Conservation (phyloP, 1,139 yeast species). For the Zhuliangozyma blackwelliae region DNA sequence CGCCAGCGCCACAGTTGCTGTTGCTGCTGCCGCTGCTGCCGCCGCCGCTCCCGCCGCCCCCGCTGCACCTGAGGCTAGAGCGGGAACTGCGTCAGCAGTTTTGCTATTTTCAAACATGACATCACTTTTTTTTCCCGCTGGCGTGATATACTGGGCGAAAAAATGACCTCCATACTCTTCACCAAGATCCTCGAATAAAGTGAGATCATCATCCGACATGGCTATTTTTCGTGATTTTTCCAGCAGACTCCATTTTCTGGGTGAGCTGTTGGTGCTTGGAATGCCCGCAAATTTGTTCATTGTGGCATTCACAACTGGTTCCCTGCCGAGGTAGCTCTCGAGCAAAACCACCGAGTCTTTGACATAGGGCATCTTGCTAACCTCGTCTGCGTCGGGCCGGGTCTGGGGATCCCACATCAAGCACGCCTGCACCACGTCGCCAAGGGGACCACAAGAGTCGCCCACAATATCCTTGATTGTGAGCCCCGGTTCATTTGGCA, state of each 20-base stretch:
- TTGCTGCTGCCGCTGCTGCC: slow-evolving; percentile 3
- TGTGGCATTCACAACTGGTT: slow-evolving; percentile 1
- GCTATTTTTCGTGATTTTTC: slow-evolving; percentile 6
- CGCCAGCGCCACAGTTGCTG: slow-evolving; percentile 2
- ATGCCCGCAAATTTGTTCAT: no score
- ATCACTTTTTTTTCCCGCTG: slow-evolving; percentile 1
- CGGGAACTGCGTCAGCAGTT: no score
- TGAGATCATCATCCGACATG: slow-evolving; percentile 4
- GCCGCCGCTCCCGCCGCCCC: slow-evolving; percentile 1
- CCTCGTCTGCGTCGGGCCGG: slow-evolving; percentile 44
- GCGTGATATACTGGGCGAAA: slow-evolving; percentile 5
- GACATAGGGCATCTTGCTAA: slow-evolving; percentile 53
- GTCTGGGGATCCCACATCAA: slow-evolving; percentile 61
- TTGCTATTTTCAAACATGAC: no score
- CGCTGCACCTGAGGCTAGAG: background rate
- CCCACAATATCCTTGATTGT: slow-evolving; percentile 25
- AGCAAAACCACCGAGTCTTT: slow-evolving; percentile 24
- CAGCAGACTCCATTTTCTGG: background rate
- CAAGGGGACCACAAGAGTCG: slow-evolving; percentile 21
- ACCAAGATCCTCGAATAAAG: slow-evolving; percentile 19
- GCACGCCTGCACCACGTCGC: slow-evolving; percentile 53
- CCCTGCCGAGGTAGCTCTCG: slow-evolving; percentile 8
- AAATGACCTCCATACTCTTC: slow-evolving; percentile 26
- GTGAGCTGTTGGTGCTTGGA: no score
- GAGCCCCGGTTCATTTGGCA: slow-evolving; percentile 42